A percentile compares a stretch with the other conserved stretches of the same genome.
These are phyloP conservation scores for Trichosanthes cucumerina DNA, from an alignment of 306 rosid genomes.

Conservation along the genomic window DNA sequence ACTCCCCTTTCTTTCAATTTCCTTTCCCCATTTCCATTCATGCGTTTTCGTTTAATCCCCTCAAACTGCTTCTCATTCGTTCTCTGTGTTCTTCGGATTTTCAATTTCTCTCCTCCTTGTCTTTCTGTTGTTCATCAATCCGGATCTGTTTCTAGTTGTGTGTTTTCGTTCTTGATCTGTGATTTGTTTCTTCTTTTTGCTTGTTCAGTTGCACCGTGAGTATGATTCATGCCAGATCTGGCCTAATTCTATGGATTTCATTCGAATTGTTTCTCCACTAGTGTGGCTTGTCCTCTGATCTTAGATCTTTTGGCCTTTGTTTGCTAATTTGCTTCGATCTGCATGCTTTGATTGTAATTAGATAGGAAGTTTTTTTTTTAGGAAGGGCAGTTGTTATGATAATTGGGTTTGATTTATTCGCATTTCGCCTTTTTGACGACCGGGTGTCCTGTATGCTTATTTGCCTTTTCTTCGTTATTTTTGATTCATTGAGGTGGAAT, in stretches of 20 bases:
- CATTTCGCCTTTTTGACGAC: not conserved
- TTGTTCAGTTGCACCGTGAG: not conserved
- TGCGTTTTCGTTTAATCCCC: not conserved
- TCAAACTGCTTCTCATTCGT: constrained; percentile 13
- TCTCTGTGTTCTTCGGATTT: not conserved
- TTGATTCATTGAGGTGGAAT: not conserved
- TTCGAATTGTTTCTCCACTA: constrained; percentile 7
- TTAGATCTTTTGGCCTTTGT: constrained; percentile 24
- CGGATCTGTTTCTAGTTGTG: constrained; percentile 31
- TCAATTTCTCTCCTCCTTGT: not conserved
- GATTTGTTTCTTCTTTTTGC: not conserved
- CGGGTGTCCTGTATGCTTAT: not conserved
- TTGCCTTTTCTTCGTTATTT: not conserved
- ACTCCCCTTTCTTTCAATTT: not conserved
- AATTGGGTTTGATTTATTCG: not conserved
- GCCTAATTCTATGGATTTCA: constrained; percentile 3
- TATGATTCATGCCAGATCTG: constrained; percentile 27
- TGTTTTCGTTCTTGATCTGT: constrained; percentile 11
- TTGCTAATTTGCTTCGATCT: constrained; percentile 13
- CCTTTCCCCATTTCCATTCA: not conserved
- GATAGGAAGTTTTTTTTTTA: constrained; percentile 1
- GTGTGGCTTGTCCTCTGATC: constrained; percentile 2
- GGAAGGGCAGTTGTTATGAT: constrained; percentile 2
- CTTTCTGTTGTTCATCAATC: not conserved
- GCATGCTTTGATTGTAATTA: not conserved